phyloP scores from a whole-genome alignment of 176 grass and related monocot genomes.

The Secale cereale region DNA sequence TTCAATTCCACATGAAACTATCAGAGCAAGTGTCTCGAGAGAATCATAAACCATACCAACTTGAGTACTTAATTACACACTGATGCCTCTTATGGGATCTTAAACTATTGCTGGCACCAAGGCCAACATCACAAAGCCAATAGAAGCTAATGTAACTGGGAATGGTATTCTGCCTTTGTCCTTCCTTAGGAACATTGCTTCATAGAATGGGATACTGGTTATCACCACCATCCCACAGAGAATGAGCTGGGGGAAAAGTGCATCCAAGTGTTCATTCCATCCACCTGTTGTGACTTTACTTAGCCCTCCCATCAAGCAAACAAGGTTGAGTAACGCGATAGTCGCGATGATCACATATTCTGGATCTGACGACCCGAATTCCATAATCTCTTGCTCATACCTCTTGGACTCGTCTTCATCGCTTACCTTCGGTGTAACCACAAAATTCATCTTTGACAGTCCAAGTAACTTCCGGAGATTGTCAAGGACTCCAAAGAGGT shows the following conservation, averaged over 20 bases:
- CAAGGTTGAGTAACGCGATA: slow-evolving; percentile 53
- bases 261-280: slow-evolving; percentile 13
- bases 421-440: slow-evolving; percentile 53
- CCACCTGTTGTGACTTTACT: neutral
- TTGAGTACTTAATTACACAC: neutral
- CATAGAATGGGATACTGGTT: slow-evolving; percentile 57
- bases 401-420: slow-evolving; percentile 45
- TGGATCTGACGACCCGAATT: slow-evolving; percentile 48
- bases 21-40: neutral
- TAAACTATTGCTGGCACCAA: slow-evolving; percentile 37
- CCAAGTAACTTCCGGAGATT: slow-evolving; percentile 40
- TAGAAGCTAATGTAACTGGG: slow-evolving; percentile 38
- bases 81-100: neutral
- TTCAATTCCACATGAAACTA: neutral
- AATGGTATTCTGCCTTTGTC: slow-evolving; percentile 59
- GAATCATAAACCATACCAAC: neutral
- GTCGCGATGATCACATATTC: slow-evolving; percentile 60
- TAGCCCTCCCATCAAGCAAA: slow-evolving; percentile 41
- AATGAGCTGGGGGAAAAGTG: slow-evolving; percentile 44
- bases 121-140: slow-evolving; percentile 34
- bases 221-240: slow-evolving; percentile 51
- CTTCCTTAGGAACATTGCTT: slow-evolving; percentile 71
- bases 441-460: slow-evolving; percentile 48
- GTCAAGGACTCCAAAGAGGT: slow-evolving; percentile 44
- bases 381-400: slow-evolving; percentile 76